Evolutionary conservation across 345 rosid species (phyloP), one percentile per base, ranked within the genome.

Genomic region (Psidium friedrichsthalianum): DNA sequence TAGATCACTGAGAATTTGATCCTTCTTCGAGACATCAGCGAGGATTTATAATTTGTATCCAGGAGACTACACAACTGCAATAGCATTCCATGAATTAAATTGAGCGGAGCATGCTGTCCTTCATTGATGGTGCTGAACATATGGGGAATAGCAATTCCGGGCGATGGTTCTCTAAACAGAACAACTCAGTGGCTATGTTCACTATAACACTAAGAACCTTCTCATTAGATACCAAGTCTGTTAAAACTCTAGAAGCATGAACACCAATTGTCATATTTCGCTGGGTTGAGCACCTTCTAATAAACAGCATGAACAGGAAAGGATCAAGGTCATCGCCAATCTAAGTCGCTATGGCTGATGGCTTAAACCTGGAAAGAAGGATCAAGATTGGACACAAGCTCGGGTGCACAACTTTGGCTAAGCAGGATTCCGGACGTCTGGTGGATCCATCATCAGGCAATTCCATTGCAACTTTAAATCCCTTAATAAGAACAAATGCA

Each of bases 331-430:
- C 93, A 91, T 94, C 98, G 80, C 98, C 98, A 87, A 90, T 89
- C 93, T 97, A 96, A 88, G 96, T 93, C 16, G 98, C 94, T 84
- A 94, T 90, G 82, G 99, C 84, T 85, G 99, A 95, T 85, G 99
- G 98, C 93, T 95, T 97, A 83, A 97, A 97, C 93, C 98, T 94
- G 69, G 98, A 95, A 89, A 97, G 90, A 87, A 97, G 95, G 89
- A 97, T 95, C 89, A 97, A 91, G 88, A 97, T 88, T 32, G 99
- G 98, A 90, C 99, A 97, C 90, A 97, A 89, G 92, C 99, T 97
- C 64, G 99, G 99, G 87, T 95, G 98, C 69, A 97, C 99, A 87
- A 83, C 92, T 85, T 92, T 97, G 82, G 86, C 92, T 52, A 93
- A 91, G 90, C 90, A 93, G 86, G 95, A 89, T 89, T 90, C 94